Evolutionary conservation across 768 basidiomycete species (phyloP), one percentile per base, ranked within the genome.

Genomic region (Boletellus emodensis): DNA sequence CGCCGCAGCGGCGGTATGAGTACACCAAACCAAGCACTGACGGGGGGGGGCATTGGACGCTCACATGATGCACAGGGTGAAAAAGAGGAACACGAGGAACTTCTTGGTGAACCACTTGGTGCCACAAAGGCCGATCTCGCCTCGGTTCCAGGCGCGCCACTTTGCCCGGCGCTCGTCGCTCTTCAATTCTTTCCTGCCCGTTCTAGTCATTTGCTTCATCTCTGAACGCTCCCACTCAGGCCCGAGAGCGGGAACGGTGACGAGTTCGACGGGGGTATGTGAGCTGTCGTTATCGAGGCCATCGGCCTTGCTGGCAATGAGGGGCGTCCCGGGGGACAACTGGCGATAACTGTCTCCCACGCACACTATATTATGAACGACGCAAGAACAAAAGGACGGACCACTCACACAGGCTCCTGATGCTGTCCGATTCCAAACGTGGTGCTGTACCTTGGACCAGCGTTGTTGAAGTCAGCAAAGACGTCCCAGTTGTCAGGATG

Each of bases 211-310:
- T 34, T 79, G 78, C 42, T 77, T 79, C 66, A 96, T 69, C 65
- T 97, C 94, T 17, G 78, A 72, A 44, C 83, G 82, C 22, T 79
- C 79, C 94, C 94, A 97, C 71, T 97, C 94, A 0, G 94, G 73
- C 17, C 94, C 94, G 3, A 97, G 75, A 2, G 89, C 89, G 3
- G 94, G 94, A 0, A 96, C 91, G 1, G 94, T 95, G 39, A 95
- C 86, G 66, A 94, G 76, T 68, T 97, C 94, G 20, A 93, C 88
- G 3, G 80, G 82, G 10, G 74, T 73, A 4, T 59, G 48, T 15
- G 68, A 45, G 38, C 56, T 61, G 40, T 65, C 62, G 12, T 62
- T 60, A 42, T 75, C 75, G 11, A 60, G 15, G 3, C 17, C 73
- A 24, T 77, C 79, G 28, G 53, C 47, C 55, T 71, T 75, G 49